These are phyloP conservation scores for Petunia hybrid DNA, from an alignment of 305 asterid species.

Conservation along the genomic window DNA sequence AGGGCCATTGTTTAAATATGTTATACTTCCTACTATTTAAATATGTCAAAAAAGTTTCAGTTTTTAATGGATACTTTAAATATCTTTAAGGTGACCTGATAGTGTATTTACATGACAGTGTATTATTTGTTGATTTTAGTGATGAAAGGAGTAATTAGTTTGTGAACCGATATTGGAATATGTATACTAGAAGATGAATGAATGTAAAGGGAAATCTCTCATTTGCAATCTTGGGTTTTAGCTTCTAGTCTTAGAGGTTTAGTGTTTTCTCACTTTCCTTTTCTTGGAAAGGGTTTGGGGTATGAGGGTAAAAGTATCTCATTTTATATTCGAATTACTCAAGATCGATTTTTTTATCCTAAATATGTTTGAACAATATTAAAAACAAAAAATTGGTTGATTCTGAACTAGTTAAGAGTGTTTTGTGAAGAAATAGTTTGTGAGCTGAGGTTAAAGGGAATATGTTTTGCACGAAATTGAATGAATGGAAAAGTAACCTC, in stretches of 20 bases:
- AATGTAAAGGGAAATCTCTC: not conserved
- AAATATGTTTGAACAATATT: not conserved
- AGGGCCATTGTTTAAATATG: too few species aligned
- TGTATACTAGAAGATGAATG: not conserved
- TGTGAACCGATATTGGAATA: not conserved
- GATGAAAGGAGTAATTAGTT: not conserved
- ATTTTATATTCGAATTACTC: not conserved
- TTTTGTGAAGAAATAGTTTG: not conserved
- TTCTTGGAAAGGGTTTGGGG: not conserved
- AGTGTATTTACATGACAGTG: too few species aligned
- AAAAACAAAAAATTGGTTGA: not conserved
- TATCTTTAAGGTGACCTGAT: too few species aligned
- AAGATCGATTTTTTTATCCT: not conserved
- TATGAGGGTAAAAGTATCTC: not conserved
- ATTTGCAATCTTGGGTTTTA: not conserved
- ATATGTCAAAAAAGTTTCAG: too few species aligned
- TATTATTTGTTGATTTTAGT: not conserved
- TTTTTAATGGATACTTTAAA: too few species aligned
- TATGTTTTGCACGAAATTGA: not conserved
- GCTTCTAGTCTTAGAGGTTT: not conserved
- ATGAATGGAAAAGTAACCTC: not conserved
- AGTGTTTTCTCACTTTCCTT: slow-evolving; percentile 3
- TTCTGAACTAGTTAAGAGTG: not conserved
- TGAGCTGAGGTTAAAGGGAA: not conserved
- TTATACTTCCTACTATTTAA: too few species aligned